Evolutionary conservation across 2,329 filamentous ascomycete genomes (phyloP).

Genomic region (Rhinocladiella similis): DNA sequence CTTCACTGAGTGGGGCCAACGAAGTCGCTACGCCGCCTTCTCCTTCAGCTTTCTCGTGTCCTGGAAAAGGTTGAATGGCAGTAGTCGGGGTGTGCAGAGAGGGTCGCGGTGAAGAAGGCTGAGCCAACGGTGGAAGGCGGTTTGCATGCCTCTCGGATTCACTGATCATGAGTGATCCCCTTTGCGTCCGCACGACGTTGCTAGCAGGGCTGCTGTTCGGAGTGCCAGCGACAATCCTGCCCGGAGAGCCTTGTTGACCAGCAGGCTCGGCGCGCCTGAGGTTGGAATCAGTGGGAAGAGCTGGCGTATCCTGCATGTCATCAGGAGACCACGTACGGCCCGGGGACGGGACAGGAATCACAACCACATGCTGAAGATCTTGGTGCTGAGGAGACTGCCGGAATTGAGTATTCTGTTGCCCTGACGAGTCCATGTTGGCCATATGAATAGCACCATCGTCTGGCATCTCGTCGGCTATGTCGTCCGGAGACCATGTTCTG

Average conservation of each 20-base stretch:
- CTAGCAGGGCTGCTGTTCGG: background rate
- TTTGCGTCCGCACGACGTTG: conserved; percentile 8
- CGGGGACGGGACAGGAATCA: conserved; percentile 60
- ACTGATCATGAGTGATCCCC: conserved; percentile 20
- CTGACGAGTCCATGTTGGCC: background rate
- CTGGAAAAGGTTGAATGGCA: conserved; percentile 10
- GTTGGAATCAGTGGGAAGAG: background rate
- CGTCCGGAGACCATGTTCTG: conserved; percentile 55
- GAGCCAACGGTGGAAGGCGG: background rate
- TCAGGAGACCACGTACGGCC: conserved; percentile 57
- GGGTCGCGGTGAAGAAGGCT: conserved; percentile 3
- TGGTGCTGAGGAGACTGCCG: background rate
- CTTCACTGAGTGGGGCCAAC: background rate
- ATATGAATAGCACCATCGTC: conserved; percentile 3
- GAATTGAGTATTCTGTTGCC: background rate
- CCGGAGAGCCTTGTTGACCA: background rate
- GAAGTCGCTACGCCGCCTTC: background rate
- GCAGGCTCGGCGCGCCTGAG: conserved; percentile 2
- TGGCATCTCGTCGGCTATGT: conserved; percentile 17
- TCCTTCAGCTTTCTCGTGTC: background rate
- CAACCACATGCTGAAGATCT: conserved; percentile 43
- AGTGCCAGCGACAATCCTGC: background rate
- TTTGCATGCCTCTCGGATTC: conserved; percentile 11
- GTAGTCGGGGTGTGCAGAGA: conserved; percentile 2
- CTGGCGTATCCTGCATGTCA: conserved; percentile 26